Evolutionary conservation across 805 yeast genomes (phyloP).

Genomic region (Yamadazyma laniorum): DNA sequence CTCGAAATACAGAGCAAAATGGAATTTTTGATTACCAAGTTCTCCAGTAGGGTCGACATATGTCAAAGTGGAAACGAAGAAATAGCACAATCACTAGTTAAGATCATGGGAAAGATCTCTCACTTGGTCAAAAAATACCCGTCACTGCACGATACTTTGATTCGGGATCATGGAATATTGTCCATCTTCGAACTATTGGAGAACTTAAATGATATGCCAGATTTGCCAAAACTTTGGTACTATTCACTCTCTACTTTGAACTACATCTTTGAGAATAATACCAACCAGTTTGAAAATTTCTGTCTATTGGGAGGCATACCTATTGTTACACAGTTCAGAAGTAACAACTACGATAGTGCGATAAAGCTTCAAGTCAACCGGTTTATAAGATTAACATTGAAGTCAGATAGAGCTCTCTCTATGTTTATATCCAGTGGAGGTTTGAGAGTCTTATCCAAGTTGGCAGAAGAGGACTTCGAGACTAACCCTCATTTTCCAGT

Average conservation of each 20-base stretch:
- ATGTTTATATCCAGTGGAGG: constrained; percentile 49
- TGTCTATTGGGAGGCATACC: constrained; percentile 46
- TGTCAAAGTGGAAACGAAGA: constrained; percentile 32
- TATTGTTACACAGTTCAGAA: constrained; percentile 35
- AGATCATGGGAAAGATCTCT: constrained; percentile 37
- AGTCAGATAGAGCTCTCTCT: constrained; percentile 35
- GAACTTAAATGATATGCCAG: constrained; percentile 31
- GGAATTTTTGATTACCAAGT: constrained; percentile 34
- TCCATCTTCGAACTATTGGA: constrained; percentile 40
- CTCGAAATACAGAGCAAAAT: constrained; percentile 40
- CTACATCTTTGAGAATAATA: constrained; percentile 28
- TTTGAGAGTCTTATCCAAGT: constrained; percentile 40
- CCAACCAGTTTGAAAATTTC: constrained; percentile 38
- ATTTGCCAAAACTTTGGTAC: constrained; percentile 35
- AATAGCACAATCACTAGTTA: constrained; percentile 26
- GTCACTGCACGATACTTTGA: constrained; percentile 35
- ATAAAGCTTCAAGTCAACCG: constrained; percentile 37
- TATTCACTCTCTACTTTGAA: constrained; percentile 36
- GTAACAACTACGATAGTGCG: constrained; percentile 26
- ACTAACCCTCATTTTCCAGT: constrained; percentile 36
- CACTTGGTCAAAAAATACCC: constrained; percentile 40
- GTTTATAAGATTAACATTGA: constrained; percentile 30
- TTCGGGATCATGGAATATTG: constrained; percentile 43
- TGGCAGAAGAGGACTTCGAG: constrained; percentile 47
- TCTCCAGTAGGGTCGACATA: constrained; percentile 30